Conservation (phyloP, 257 asterid species). For the Ehretia macrophylla region DNA sequence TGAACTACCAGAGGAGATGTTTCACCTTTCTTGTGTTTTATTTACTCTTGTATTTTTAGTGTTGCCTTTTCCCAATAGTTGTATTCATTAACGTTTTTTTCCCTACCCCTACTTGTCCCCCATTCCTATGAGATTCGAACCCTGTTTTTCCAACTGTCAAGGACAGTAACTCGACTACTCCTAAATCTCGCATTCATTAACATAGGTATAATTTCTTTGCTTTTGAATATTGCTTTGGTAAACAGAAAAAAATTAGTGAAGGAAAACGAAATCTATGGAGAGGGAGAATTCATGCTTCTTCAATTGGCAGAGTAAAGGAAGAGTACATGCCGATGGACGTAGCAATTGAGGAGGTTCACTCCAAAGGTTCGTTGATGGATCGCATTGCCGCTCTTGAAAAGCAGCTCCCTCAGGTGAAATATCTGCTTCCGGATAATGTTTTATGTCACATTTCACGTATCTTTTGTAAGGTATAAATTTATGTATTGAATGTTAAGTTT, state of each 20-base stretch:
- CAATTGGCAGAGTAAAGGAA: neutral
- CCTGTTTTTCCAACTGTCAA: no score
- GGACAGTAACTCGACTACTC: no score
- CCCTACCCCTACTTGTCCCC: no score
- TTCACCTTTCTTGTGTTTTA: no score
- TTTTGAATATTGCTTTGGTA: neutral
- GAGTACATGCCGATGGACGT: constrained; percentile 1
- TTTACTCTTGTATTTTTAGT: no score
- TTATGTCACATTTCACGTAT: neutral
- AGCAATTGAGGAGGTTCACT: neutral
- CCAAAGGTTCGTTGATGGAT: constrained; percentile 18
- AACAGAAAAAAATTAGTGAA: constrained; percentile 10
- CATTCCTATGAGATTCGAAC: no score
- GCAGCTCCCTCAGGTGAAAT: constrained; percentile 12
- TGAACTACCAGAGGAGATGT: no score
- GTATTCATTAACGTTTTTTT: no score
- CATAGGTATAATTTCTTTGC: no score
- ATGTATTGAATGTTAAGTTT: no score
- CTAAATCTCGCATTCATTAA: no score
- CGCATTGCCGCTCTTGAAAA: constrained; percentile 21
- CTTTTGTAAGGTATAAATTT: neutral
- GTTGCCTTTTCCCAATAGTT: no score
- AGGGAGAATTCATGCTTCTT: constrained; percentile 1
- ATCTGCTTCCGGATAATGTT: neutral
- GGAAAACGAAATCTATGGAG: constrained; percentile 13